Conservation (phyloP, 2,329 filamentous ascomycete genomes). For the Phyllosticta citrichinensis region DNA sequence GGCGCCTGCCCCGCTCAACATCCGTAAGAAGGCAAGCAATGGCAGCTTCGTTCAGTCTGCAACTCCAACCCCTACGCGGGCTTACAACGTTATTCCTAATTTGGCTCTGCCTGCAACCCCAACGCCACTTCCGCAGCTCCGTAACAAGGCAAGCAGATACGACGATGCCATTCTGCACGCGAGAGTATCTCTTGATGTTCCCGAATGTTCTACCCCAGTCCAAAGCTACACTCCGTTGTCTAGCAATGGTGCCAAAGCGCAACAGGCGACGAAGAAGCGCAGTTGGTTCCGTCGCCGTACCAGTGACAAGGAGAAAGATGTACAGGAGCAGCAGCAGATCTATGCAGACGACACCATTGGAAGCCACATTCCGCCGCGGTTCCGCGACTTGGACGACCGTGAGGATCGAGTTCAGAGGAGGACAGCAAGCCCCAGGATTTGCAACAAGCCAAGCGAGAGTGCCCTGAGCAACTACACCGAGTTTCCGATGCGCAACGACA, state of each 20-base stretch:
- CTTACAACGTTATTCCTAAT: not conserved
- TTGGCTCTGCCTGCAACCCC: not conserved
- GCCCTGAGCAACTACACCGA: slow-evolving; percentile 24
- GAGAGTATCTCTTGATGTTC: not conserved
- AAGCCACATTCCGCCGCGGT: slow-evolving; percentile 16
- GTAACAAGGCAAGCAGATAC: slow-evolving; percentile 4
- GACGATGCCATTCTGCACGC: not conserved
- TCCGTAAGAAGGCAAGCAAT: slow-evolving; percentile 40
- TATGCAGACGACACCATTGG: slow-evolving; percentile 10
- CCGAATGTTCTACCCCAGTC: not conserved
- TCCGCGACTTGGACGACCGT: slow-evolving; percentile 21
- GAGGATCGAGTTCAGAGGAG: slow-evolving; percentile 16
- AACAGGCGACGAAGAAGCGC: slow-evolving; percentile 30
- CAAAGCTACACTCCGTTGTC: not conserved
- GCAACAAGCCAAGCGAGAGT: not conserved
- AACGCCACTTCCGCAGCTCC: not conserved
- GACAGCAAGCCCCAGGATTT: slow-evolving; percentile 1
- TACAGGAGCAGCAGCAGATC: slow-evolving; percentile 22
- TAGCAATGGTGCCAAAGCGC: slow-evolving; percentile 15
- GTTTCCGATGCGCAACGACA: slow-evolving; percentile 30
- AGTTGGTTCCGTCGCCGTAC: slow-evolving; percentile 34
- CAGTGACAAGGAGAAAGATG: slow-evolving; percentile 24
- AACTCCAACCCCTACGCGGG: not conserved
- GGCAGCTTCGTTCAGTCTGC: slow-evolving; percentile 13
- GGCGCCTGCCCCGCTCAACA: slow-evolving; percentile 39